Evolutionary conservation across 2,329 filamentous ascomycete genomes (phyloP).

Genomic region (Scolecobasidium constrictum): DNA sequence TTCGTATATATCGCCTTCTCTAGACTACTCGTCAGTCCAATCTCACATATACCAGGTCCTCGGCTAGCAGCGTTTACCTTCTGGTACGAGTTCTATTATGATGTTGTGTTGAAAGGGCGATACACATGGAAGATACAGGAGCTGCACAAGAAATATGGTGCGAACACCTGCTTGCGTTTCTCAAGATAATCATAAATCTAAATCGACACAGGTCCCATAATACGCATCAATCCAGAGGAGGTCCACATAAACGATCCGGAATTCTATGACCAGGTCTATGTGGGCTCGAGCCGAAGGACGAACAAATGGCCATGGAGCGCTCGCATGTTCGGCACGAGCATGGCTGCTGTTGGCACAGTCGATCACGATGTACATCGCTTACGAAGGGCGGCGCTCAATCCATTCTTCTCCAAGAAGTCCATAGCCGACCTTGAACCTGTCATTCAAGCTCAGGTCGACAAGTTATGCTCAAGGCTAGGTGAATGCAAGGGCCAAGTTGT

Average conservation of each 20-base stretch:
- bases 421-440: slow-evolving; percentile 15
- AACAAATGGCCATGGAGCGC: slow-evolving; percentile 14
- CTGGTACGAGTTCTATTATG: slow-evolving; percentile 13
- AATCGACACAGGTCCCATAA: slow-evolving; percentile 14
- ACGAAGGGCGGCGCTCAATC: slow-evolving; percentile 21
- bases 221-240: slow-evolving; percentile 18
- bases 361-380: slow-evolving; percentile 22
- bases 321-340: slow-evolving; percentile 10
- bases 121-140: slow-evolving; percentile 10
- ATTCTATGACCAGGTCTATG: slow-evolving; percentile 20
- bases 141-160: slow-evolving; percentile 9
- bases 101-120: slow-evolving; percentile 9
- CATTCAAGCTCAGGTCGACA: slow-evolving; percentile 12
- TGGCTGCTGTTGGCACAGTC: slow-evolving; percentile 11
- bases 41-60: slow-evolving; percentile 9
- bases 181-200: slow-evolving; percentile 3
- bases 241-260: slow-evolving; percentile 13
- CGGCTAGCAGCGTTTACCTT: slow-evolving; percentile 9
- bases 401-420: slow-evolving; percentile 23
- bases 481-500: not conserved
- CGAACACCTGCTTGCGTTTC: not conserved
- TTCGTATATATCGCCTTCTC: not conserved
- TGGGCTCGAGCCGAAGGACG: slow-evolving; percentile 14
- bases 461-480: slow-evolving; percentile 4
- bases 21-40: slow-evolving; percentile 6